Evolutionary conservation across 305 asterid genomes (phyloP), one percentile per base, ranked within the genome.

Genomic region (Ruellia speciosa): DNA sequence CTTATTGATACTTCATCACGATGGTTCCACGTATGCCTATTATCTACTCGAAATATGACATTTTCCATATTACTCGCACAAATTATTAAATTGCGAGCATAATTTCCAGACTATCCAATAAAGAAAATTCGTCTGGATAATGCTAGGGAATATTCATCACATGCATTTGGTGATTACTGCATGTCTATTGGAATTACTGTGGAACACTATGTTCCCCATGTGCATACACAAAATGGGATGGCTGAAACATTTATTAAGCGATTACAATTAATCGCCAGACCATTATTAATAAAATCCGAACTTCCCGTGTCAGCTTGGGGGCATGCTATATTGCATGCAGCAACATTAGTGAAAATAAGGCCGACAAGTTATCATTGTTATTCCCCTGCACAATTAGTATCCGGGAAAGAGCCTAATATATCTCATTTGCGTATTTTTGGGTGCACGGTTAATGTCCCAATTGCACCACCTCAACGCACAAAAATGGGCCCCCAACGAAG

Each of bases 11-110:
- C 24, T 2, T 49, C 54, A 15, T 5, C 53, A 8, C 16, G 53
- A 49, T 49, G 53, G 53, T 49, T 16, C 6, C 53, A 49, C 18
- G 53, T 49, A n/a, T 49, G 53, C n/a, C n/a, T 49, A 16, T 49
- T 49, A 49, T 5, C 16, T n/a, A 49, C 53, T 15, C 18, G 53
- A 15, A 49, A 49, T 18, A 6, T 49, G 53, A 16, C 53, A 5
- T 49, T 49, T 49, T 13, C 16, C 10, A 49, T 13, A 49, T 14
- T 49, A 18, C 53, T 49, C n/a, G 53, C 53, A 5, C 53, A 49
- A 49, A n/a, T n/a, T n/a, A 11, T 15, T 15, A 14, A 13, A 49
- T 49, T 13, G 31, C 31, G 4, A 24, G 31, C 31, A 1, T 24
- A 24, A 24, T 24, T 24, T 24, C 31, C 31, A 24, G 31, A 24